phyloP scores from a whole-genome alignment of 495 filamentous ascomycete genomes.

The Stereocaulon alpinum region DNA sequence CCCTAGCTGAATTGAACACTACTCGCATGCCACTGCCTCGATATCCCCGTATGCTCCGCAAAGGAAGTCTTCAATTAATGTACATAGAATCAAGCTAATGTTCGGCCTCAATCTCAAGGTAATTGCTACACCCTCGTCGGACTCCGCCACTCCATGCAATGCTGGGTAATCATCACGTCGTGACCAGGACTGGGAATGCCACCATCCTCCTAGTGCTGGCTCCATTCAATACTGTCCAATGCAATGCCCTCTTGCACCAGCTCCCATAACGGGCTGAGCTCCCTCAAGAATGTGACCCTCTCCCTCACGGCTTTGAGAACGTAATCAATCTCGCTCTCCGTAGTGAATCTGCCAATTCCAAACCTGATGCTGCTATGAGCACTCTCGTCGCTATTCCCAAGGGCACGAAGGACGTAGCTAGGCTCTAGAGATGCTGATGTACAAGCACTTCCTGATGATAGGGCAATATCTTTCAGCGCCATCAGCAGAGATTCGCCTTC shows the following conservation, averaged over 20 bases:
- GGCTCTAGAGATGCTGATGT: conserved; percentile 95
- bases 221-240: conserved; percentile 96
- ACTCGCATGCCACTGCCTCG: too few relatives aligned
- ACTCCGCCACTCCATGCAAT: conserved; percentile 5
- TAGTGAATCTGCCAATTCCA: conserved; percentile 94
- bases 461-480: conserved; percentile 94
- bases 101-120: background rate
- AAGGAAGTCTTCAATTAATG: too few relatives aligned
- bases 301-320: conserved; percentile 89
- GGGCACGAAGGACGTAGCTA: conserved; percentile 84
- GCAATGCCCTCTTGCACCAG: conserved; percentile 95
- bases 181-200: background rate
- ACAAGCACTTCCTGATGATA: conserved; percentile 94
- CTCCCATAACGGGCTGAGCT: conserved; percentile 96
- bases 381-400: conserved; percentile 93
- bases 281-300: conserved; percentile 81
- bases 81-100: background rate
- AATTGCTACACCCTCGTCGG: background rate
- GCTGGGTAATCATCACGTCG: background rate
- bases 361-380: conserved; percentile 97
- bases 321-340: conserved; percentile 92
- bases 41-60: too few relatives aligned
- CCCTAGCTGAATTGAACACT: too few relatives aligned
- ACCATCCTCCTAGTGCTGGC: conserved; percentile 58
- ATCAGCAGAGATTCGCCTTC: conserved; percentile 97